Percentiles rank a stretch among this genome's conserved stretches.
Evolutionary conservation across 192 early-diverging fungal genomes (phyloP).

Genomic region (Coemansia sp.): DNA sequence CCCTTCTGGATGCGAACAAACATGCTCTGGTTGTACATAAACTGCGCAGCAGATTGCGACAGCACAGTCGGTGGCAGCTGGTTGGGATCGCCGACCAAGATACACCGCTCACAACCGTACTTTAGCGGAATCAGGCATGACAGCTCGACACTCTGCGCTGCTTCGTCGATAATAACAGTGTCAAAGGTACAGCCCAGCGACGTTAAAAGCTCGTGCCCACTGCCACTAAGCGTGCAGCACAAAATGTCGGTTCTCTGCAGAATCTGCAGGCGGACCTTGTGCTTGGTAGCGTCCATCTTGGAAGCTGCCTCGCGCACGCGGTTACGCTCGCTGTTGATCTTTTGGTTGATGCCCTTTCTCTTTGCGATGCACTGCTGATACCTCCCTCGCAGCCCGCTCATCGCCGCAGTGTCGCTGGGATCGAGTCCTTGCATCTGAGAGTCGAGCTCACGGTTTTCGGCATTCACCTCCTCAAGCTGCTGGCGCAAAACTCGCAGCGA

Average conservation of each 20-base stretch:
- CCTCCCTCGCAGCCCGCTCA: conserved; percentile 21
- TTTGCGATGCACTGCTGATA: conserved; percentile 12
- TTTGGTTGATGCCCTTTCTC: conserved; percentile 12
- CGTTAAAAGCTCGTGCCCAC: conserved; percentile 80
- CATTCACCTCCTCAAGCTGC: conserved; percentile 25
- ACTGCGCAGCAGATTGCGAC: conserved; percentile 65
- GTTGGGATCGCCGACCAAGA: conserved; percentile 93
- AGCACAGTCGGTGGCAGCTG: conserved; percentile 93
- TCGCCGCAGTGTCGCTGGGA: conserved; percentile 14
- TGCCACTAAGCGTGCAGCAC: conserved; percentile 80
- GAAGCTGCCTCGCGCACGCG: conserved; percentile 45
- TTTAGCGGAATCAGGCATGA: conserved; percentile 85
- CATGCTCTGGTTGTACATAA: conserved; percentile 81
- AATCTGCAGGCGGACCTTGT: conserved; percentile 63
- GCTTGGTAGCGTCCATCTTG: conserved; percentile 54
- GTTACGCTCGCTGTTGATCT: conserved; percentile 23
- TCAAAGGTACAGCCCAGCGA: conserved; percentile 68
- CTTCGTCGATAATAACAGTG: conserved; percentile 94
- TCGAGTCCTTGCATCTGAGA: conserved; percentile 20
- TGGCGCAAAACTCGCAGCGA: conserved; percentile 14
- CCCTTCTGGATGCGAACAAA: conserved; percentile 83
- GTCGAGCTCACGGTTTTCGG: conserved; percentile 24
- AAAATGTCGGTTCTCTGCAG: conserved; percentile 80
- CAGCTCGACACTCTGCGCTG: conserved; percentile 89
- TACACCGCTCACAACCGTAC: conserved; percentile 74